Evolutionary conservation across 2,329 filamentous ascomycete genomes (phyloP).

Genomic region (Phialophora chinensis): DNA sequence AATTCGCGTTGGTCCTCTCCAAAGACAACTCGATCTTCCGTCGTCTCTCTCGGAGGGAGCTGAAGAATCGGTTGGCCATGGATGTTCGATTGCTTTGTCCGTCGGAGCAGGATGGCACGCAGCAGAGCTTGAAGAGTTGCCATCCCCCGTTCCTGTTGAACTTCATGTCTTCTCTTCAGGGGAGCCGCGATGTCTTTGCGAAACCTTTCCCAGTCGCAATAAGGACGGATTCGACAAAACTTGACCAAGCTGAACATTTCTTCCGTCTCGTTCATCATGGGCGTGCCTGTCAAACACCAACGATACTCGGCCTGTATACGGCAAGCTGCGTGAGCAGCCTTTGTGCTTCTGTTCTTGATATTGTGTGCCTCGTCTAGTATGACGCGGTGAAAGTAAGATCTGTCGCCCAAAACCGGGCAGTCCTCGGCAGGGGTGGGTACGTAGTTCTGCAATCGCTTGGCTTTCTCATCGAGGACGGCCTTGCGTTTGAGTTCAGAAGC

Average conservation of each 20-base stretch:
- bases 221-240: slow-evolving; percentile 79
- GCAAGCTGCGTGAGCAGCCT: slow-evolving; percentile 65
- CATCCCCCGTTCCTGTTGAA: slow-evolving; percentile 64
- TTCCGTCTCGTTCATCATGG: slow-evolving; percentile 84
- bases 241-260: slow-evolving; percentile 79
- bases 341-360: slow-evolving; percentile 76
- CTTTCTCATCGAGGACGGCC: slow-evolving; percentile 57
- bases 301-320: slow-evolving; percentile 66
- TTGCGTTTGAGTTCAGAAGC: slow-evolving; percentile 70
- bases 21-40: slow-evolving; percentile 68
- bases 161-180: slow-evolving; percentile 51
- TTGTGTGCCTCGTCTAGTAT: slow-evolving; percentile 81
- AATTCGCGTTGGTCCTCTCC: slow-evolving; percentile 67
- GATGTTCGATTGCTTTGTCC: slow-evolving; percentile 78
- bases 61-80: slow-evolving; percentile 78
- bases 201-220: slow-evolving; percentile 69
- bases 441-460: slow-evolving; percentile 53
- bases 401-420: slow-evolving; percentile 65
- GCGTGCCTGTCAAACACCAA: slow-evolving; percentile 77
- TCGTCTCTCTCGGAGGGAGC: slow-evolving; percentile 69
- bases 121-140: slow-evolving; percentile 73
- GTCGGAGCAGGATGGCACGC: slow-evolving; percentile 79
- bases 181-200: slow-evolving; percentile 59
- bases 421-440: slow-evolving; percentile 46
- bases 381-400: slow-evolving; percentile 69